These are phyloP conservation scores for Ambrosiella xylebori DNA, from an alignment of 2,329 filamentous ascomycete species.

Conservation along the genomic window DNA sequence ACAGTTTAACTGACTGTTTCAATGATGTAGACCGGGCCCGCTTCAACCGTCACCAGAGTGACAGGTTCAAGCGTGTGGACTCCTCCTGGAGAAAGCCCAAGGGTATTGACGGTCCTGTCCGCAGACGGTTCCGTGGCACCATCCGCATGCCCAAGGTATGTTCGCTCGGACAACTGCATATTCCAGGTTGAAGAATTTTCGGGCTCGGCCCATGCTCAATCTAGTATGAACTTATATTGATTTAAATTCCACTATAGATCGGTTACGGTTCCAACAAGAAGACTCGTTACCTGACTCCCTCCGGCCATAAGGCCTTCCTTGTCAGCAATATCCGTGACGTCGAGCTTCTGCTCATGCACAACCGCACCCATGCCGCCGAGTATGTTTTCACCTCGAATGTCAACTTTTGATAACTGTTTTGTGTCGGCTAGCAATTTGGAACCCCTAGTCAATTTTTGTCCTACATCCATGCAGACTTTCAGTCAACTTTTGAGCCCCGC, in stretches of 20 bases:
- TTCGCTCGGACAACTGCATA: constrained; percentile 17
- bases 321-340: constrained; percentile 94
- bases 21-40: constrained; percentile 61
- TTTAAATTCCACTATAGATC: constrained; percentile 42
- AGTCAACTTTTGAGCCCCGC: neutral
- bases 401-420: neutral
- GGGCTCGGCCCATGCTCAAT: neutral
- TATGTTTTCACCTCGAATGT: constrained; percentile 34
- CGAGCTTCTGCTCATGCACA: constrained; percentile 98
- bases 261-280: constrained; percentile 99
- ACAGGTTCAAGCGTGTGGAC: constrained; percentile 85
- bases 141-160: constrained; percentile 96
- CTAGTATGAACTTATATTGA: neutral
- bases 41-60: constrained; percentile 96
- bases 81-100: constrained; percentile 97
- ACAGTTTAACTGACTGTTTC: constrained; percentile 12
- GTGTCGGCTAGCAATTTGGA: neutral
- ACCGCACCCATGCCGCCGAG: constrained; percentile 97
- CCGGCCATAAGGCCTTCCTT: constrained; percentile 98
- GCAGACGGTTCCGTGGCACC: constrained; percentile 92
- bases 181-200: neutral
- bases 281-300: constrained; percentile 97
- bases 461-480: too few species aligned
- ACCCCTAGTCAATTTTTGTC: neutral
- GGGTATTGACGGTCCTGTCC: constrained; percentile 98